Percentiles rank a stretch among this genome's conserved stretches.
phyloP scores from a whole-genome alignment of 306 rosid species.

The Luffa aegyptiaca region DNA sequence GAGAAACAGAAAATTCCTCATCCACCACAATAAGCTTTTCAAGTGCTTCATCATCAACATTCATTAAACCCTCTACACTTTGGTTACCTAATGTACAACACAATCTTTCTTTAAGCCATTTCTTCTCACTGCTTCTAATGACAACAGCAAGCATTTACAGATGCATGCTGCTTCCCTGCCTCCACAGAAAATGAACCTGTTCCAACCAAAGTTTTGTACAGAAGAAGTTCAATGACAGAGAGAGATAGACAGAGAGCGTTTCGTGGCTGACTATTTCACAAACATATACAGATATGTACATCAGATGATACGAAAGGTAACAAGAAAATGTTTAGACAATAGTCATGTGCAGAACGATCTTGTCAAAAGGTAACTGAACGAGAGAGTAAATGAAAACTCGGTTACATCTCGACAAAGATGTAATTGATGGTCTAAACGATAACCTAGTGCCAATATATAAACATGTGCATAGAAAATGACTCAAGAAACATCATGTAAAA shows the following conservation, averaged over 20 bases:
- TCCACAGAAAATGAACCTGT: not conserved
- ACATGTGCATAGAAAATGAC: not conserved
- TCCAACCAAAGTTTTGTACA: not conserved
- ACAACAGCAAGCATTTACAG: not conserved
- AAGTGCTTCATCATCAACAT: not conserved
- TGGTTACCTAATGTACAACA: not conserved
- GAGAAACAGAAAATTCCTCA: not conserved
- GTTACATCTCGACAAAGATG: not conserved
- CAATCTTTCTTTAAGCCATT: not conserved
- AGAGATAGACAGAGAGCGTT: not conserved
- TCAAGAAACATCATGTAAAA: not conserved
- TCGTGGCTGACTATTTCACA: not conserved
- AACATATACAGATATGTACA: not conserved
- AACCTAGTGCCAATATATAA: not conserved
- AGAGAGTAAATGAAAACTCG: not conserved
- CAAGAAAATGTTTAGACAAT: not conserved
- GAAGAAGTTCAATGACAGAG: not conserved
- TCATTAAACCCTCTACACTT: not conserved
- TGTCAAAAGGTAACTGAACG: not conserved
- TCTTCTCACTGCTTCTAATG: not conserved
- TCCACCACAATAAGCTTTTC: not conserved
- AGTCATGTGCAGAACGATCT: not conserved
- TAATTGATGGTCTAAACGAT: not conserved
- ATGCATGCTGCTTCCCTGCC: not conserved
- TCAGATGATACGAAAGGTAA: not conserved